Evolutionary conservation across 192 early-diverging fungal species (phyloP), one percentile per base, ranked within the genome.

Genomic region (Haplosporangium gracile): DNA sequence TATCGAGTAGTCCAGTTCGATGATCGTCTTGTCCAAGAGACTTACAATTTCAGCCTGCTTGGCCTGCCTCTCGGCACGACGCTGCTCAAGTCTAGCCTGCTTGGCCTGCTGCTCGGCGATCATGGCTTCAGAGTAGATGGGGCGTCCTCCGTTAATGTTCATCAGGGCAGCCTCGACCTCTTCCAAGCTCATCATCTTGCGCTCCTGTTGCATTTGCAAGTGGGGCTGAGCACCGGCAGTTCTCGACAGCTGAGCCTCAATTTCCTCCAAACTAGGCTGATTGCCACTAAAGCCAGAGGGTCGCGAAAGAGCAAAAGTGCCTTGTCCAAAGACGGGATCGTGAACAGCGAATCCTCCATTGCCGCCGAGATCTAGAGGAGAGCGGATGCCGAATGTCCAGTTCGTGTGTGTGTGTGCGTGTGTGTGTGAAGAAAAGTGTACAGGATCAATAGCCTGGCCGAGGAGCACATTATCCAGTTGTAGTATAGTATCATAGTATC

Each of bases 131-230:
- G 82, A 76, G 77, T 90, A 88, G 55, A 81, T 86, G 72, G 78
- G 89, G 36, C 80, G 88, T 38, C 88, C 82, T 43, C 80, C 86
- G 47, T 89, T 87, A 53, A 82, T 89, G 76, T 82, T 88, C 79
- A 85, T 84, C 82, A 95, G 34, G 4, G 93, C 89, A 57, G 94
- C 92, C 78, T 96, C 95, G 0, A 96, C 89, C 68, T 96, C 95
- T 8, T 91, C 95, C 88, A 96, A 81, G 34, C 93, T 95, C 77
- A 94, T 79, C 74, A 92, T 88, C 81, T 89, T 94, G 49, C 91
- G 91, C 63, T 85, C 89, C 63, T 77, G 77, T 60, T 81, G 78
- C 32, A 70, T 51, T 15, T 38, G 65, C 38, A 81, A 42, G 24
- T 82, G 80, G 4, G 77, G 42, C 24, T 86, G 89, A 39, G 77